Base-by-base conservation (phyloP, 78 protist genomes). In the Tieghemostelium lacteum region DNA sequence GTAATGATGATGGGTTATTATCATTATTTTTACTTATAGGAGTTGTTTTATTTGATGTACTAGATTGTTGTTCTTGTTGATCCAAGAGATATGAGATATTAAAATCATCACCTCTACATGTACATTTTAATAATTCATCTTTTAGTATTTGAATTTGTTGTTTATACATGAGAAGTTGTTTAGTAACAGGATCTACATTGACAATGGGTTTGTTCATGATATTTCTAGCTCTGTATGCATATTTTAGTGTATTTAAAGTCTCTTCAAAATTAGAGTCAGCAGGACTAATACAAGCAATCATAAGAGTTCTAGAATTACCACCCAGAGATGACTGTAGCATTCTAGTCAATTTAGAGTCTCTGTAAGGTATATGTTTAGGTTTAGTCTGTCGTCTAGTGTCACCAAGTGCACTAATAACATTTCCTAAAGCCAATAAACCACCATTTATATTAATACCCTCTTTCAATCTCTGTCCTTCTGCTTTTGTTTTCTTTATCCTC, bases 271-370 rank as follows among this genome's bases (percentile, higher is more conserved):
- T 92, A 24, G 95, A 70, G 52, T 92, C 95, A 10, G 95, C 94
- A 36, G 96, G 95, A 73, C 75, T 58, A 26, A 72, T 36, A 74
- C 85, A 70, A 2, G 98, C 98, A 20, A 98, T 93, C 98, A 98
- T 97, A 49, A 96, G 93, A 0, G 99, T 97, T 26, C 66, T 29
- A 24, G 96, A 80, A 70, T 97, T 96, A 67, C 99, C 99, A 50
- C 99, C 99, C 6, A 98, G 72, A 12, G 97, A 87, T 73, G 97
- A 98, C 29, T 98, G 98, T n/a, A 99, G 92, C 94, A 99, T 93
- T 14, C 99, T 72, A 1, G 99, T 99, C 42, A 99, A 95, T 94
- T 98, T 98, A 28, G 96, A 85, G 89, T 98, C 97, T 12, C 99
- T 72, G 89, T 96, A 99, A 12, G 99, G 99, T 0, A 99, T 88